Evolutionary conservation across 495 filamentous ascomycete genomes (phyloP).

Genomic region (Trichoderma erinaceum): DNA sequence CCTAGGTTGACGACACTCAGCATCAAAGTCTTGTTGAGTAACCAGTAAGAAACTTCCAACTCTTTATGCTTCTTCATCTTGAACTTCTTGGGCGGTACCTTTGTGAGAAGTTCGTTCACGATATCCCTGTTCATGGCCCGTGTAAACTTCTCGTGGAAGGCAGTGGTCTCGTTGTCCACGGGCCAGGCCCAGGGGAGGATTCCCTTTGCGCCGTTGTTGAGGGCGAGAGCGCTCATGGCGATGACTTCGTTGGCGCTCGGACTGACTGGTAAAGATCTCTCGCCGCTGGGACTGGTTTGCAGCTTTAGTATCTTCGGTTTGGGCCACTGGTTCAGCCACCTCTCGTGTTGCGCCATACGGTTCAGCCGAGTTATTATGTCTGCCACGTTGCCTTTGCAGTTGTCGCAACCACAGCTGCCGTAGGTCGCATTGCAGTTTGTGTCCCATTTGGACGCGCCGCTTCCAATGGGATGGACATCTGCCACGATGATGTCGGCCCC

Average conservation of each 20-base stretch:
- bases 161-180: slow-evolving; percentile 34
- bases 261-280: slow-evolving; percentile 56
- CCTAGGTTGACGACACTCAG: not conserved
- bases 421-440: slow-evolving; percentile 59
- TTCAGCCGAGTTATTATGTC: slow-evolving; percentile 54
- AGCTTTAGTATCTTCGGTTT: slow-evolving; percentile 57
- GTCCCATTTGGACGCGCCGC: slow-evolving; percentile 49
- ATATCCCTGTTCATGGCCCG: slow-evolving; percentile 33
- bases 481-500: slow-evolving; percentile 62
- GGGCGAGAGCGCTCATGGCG: slow-evolving; percentile 52
- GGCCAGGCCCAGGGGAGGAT: slow-evolving; percentile 51
- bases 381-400: slow-evolving; percentile 50
- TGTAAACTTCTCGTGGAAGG: slow-evolving; percentile 40
- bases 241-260: slow-evolving; percentile 45
- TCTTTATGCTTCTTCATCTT: not conserved
- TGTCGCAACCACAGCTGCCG: slow-evolving; percentile 68
- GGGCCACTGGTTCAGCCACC: slow-evolving; percentile 36
- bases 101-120: slow-evolving; percentile 39
- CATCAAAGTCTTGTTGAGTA: not conserved
- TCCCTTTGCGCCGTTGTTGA: slow-evolving; percentile 60
- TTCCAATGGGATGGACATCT: slow-evolving; percentile 61
- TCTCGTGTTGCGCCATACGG: slow-evolving; percentile 39
- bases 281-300: slow-evolving; percentile 57
- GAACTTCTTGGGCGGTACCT: not conserved
- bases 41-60: not conserved